phyloP scores from a whole-genome alignment of 129 eudicot species.

The Apium graveolens region DNA sequence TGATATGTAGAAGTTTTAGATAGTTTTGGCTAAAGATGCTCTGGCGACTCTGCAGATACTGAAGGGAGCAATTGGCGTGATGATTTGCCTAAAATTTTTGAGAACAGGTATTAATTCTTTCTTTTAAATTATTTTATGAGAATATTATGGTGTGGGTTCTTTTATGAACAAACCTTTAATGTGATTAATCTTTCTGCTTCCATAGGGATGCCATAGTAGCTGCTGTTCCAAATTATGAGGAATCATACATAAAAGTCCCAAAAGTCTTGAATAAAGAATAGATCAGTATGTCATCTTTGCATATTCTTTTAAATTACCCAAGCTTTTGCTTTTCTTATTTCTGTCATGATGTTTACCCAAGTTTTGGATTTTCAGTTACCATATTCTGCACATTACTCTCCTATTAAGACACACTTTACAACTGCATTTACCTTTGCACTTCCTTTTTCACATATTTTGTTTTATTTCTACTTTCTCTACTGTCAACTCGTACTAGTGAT shows the following conservation, averaged over 20 bases:
- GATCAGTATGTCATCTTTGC: neutral
- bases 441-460: neutral
- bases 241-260: slow-evolving; percentile 59
- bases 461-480: neutral
- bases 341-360: neutral
- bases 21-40: neutral
- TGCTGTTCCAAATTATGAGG: slow-evolving; percentile 11
- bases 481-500: neutral
- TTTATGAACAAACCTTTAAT: neutral
- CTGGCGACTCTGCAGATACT: slow-evolving; percentile 39
- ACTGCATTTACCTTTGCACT: neutral
- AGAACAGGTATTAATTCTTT: slow-evolving; percentile 37
- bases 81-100: slow-evolving; percentile 69
- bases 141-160: neutral
- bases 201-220: slow-evolving; percentile 69
- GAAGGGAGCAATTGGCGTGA: slow-evolving; percentile 76
- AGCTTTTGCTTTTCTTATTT: neutral
- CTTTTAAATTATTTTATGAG: neutral
- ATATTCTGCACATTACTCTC: neutral
- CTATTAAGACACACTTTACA: neutral
- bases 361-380: neutral
- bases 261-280: slow-evolving; percentile 83
- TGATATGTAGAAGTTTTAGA: neutral
- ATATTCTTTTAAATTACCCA: neutral
- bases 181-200: slow-evolving; percentile 5